Conservation (phyloP, 1,284 basidiomycete species). For the Boletellus deceptivus region DNA sequence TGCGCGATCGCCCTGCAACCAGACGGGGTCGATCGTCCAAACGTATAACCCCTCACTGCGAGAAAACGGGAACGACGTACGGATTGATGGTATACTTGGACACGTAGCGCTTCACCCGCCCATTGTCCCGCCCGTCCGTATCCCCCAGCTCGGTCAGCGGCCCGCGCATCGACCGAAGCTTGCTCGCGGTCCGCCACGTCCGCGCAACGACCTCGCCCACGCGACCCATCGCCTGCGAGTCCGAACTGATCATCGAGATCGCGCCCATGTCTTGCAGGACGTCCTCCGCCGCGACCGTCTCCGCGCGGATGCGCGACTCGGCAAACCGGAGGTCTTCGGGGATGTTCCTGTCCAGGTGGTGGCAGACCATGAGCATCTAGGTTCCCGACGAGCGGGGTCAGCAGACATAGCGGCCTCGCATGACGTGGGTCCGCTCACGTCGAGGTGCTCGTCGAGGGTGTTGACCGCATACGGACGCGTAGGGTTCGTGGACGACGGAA, state of each 20-base stretch:
- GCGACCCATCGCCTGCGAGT: conserved; percentile 97
- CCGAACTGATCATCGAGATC: conserved; percentile 94
- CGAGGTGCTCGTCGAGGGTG: conserved; percentile 96
- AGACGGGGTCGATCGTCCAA: too few relatives aligned
- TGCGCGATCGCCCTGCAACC: conserved; percentile 82
- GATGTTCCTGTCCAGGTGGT: conserved; percentile 87
- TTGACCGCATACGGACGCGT: conserved; percentile 91
- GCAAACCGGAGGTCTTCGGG: conserved; percentile 96
- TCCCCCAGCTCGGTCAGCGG: conserved; percentile 66
- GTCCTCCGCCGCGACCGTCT: conserved; percentile 98
- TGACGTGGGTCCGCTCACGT: conserved; percentile 52
- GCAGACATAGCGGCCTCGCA: neutral
- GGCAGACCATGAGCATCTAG: conserved; percentile 95
- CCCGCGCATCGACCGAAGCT: conserved; percentile 84
- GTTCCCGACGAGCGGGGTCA: conserved; percentile 30
- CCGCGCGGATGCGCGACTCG: conserved; percentile 94
- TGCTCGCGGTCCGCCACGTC: conserved; percentile 97
- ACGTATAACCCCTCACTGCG: too few relatives aligned
- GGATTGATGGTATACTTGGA: conserved; percentile 98
- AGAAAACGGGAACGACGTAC: conserved; percentile 44
- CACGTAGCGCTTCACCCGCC: conserved; percentile 95
- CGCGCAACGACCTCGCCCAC: conserved; percentile 93
- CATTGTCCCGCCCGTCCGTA: conserved; percentile 74
- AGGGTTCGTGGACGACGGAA: conserved; percentile 98
- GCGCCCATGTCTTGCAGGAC: conserved; percentile 93